These are phyloP conservation scores for Pichia heedii DNA, from an alignment of 805 yeast genomes.

Conservation along the genomic window DNA sequence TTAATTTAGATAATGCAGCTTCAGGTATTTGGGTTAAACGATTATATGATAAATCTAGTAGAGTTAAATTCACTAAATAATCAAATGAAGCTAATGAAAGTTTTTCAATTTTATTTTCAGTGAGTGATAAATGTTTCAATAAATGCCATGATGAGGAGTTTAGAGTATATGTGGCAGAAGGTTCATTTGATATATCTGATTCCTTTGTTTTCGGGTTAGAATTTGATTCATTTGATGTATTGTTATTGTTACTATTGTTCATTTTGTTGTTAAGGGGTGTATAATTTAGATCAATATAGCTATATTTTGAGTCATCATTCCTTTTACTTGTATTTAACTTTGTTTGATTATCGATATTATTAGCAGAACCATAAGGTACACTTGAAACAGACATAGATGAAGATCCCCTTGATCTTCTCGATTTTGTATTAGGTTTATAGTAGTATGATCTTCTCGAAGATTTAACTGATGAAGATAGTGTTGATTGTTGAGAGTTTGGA, in stretches of 20 bases:
- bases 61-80: conserved; percentile 25
- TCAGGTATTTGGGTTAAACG: conserved; percentile 40
- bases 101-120: conserved; percentile 30
- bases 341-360: background rate
- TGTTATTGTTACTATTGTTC: no score
- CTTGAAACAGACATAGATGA: conserved; percentile 3
- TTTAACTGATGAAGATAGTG: conserved; percentile 9
- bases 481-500: conserved; percentile 2
- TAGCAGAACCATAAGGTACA: background rate
- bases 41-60: conserved; percentile 50
- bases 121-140: conserved; percentile 32
- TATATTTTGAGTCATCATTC: background rate
- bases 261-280: no score
- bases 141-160: conserved; percentile 26
- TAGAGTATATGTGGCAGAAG: background rate
- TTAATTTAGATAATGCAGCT: conserved; percentile 39
- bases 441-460: conserved; percentile 23
- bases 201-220: background rate
- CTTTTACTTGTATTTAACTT: background rate
- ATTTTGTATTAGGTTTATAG: conserved; percentile 14
- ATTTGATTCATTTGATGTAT: no score
- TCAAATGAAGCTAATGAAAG: conserved; percentile 26
- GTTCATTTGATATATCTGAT: background rate
- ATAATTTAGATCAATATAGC: background rate
- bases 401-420: conserved; percentile 10